Evolutionary conservation across 1,284 basidiomycete species (phyloP).

Genomic region (Microbotryum lychnidis-dioicae): DNA sequence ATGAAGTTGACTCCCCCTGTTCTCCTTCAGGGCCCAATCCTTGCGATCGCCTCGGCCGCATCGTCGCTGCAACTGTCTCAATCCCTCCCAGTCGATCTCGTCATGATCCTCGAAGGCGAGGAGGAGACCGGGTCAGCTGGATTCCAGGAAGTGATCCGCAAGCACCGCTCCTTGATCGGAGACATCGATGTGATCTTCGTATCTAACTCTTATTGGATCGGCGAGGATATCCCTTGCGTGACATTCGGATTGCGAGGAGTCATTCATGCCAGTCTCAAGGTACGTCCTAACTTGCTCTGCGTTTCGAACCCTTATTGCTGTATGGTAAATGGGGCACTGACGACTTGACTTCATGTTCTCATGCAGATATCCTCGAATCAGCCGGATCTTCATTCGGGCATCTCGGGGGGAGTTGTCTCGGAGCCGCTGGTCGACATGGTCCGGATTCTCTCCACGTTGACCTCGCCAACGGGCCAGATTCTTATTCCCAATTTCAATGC

Average conservation of each 20-base stretch:
- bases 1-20: background rate
- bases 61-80: conserved; percentile 65
- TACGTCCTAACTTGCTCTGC: conserved; percentile 36
- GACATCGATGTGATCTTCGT: conserved; percentile 77
- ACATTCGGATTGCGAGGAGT: conserved; percentile 93
- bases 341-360: conserved; percentile 29
- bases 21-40: conserved; percentile 78
- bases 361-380: conserved; percentile 38
- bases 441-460: conserved; percentile 64
- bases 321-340: conserved; percentile 53
- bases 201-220: conserved; percentile 91
- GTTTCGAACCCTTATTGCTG: background rate
- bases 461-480: conserved; percentile 49
- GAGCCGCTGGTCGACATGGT: conserved; percentile 49
- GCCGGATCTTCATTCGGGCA: conserved; percentile 78
- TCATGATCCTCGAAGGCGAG: conserved; percentile 90
- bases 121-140: conserved; percentile 87
- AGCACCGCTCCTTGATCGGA: conserved; percentile 71
- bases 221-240: conserved; percentile 86
- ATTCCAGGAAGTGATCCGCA: conserved; percentile 65
- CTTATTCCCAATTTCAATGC: conserved; percentile 77
- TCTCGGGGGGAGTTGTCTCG: conserved; percentile 67
- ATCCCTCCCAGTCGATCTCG: conserved; percentile 72
- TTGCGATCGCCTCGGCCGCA: conserved; percentile 83
- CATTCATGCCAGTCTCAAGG: conserved; percentile 57